A percentile compares a stretch with the other conserved stretches of the same genome.
Conservation (phyloP, 768 basidiomycete genomes). For the Boletus rufocinnamomeus region DNA sequence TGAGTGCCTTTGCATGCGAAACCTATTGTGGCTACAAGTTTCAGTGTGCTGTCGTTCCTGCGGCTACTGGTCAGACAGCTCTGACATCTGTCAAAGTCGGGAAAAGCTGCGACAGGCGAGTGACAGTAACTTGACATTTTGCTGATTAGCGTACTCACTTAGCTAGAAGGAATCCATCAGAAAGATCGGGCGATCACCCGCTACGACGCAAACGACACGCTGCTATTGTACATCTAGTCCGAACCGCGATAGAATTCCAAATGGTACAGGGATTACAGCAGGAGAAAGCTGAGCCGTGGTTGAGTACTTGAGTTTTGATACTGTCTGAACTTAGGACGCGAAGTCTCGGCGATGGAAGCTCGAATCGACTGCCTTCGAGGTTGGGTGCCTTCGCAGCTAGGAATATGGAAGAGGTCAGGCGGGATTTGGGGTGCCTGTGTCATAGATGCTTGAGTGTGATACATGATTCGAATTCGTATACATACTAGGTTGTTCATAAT, state of each 20-base stretch:
- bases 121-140: too few relatives aligned
- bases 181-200: neutral
- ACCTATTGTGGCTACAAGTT: too few relatives aligned
- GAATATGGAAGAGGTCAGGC: neutral
- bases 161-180: neutral
- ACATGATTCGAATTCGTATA: conserved; percentile 8
- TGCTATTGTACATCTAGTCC: neutral
- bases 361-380: neutral
- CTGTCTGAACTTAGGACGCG: neutral
- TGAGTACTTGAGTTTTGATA: too few relatives aligned
- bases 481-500: conserved; percentile 16
- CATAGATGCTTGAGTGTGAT: conserved; percentile 1
- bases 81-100: too few relatives aligned
- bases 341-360: neutral
- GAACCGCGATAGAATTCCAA: neutral
- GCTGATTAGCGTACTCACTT: neutral
- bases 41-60: too few relatives aligned
- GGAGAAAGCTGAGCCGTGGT: neutral
- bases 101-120: too few relatives aligned
- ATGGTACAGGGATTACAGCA: neutral
- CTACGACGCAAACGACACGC: neutral
- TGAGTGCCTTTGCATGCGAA: too few relatives aligned
- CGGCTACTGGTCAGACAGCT: too few relatives aligned
- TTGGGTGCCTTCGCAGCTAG: neutral
- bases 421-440: neutral